A percentile compares a stretch with the other conserved stretches of the same genome.
Conservation (phyloP, 1,139 yeast genomes). For the Lodderomyces pseudojiufengensis region DNA sequence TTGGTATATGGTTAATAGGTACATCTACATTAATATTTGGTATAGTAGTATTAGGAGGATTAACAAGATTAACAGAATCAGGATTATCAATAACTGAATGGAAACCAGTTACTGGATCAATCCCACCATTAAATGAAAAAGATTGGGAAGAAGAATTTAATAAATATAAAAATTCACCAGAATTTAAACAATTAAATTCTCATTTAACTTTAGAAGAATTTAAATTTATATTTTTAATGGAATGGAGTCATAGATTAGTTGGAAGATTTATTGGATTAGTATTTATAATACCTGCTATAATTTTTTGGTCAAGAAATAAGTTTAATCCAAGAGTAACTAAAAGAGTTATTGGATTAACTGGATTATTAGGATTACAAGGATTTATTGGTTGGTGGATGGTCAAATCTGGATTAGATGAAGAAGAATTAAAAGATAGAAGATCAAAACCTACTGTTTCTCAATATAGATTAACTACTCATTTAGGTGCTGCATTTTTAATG, state of each 20-base stretch:
- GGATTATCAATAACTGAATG: constrained; percentile 97
- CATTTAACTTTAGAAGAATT: constrained; percentile 90
- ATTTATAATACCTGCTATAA: constrained; percentile 80
- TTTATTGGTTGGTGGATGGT: constrained; percentile 99
- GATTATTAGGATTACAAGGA: constrained; percentile 86
- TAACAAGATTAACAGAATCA: constrained; percentile 91
- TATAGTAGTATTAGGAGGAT: constrained; percentile 93
- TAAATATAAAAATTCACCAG: constrained; percentile 84
- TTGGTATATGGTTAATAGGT: constrained; percentile 90
- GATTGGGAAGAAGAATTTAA: constrained; percentile 86
- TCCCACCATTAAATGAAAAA: constrained; percentile 76
- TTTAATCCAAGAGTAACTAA: constrained; percentile 69
- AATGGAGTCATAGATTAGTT: constrained; percentile 92
- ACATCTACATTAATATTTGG: constrained; percentile 90
- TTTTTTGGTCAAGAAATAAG: constrained; percentile 64
- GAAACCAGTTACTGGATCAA: constrained; percentile 94
- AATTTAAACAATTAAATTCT: constrained; percentile 82
- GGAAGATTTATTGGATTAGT: constrained; percentile 88
- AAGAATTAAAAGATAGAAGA: constrained; percentile 71
- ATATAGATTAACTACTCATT: constrained; percentile 88
- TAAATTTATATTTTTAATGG: constrained; percentile 94
- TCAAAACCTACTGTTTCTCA: constrained; percentile 96
- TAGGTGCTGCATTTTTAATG: constrained; percentile 88
- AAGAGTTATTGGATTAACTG: constrained; percentile 68
- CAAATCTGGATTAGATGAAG: constrained; percentile 85